These are phyloP conservation scores for Suillus cothurnatus DNA, from an alignment of 768 basidiomycete genomes.

Conservation along the genomic window DNA sequence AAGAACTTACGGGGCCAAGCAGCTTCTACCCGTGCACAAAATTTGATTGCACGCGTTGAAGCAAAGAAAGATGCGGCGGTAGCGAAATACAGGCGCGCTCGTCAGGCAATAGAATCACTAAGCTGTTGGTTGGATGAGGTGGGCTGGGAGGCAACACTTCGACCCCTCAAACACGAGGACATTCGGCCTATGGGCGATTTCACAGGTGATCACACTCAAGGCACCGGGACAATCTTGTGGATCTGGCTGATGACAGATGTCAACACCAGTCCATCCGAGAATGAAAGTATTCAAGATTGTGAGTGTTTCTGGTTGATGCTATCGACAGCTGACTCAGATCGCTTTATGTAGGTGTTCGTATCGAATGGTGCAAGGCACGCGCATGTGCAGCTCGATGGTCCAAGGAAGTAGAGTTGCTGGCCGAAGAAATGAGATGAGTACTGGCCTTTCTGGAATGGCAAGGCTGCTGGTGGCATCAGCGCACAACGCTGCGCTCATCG, in stretches of 20 bases:
- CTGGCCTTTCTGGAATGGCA: constrained; percentile 17
- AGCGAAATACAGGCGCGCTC: constrained; percentile 11
- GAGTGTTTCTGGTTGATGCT: neutral
- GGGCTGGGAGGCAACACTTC: neutral
- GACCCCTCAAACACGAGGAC: neutral
- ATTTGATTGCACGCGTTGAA: constrained; percentile 9
- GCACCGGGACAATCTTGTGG: constrained; percentile 6
- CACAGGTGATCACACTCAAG: neutral
- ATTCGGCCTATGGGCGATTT: neutral
- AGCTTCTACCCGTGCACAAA: constrained; percentile 8
- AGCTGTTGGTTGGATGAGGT: neutral
- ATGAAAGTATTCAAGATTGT: neutral
- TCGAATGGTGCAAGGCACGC: constrained; percentile 19
- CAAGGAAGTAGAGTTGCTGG: constrained; percentile 24
- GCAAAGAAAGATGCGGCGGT: constrained; percentile 10
- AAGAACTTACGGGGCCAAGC: constrained; percentile 16
- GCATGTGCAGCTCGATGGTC: constrained; percentile 17
- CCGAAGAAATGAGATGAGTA: constrained; percentile 28
- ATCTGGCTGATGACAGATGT: constrained; percentile 5
- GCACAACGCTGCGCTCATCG: neutral
- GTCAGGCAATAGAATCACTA: constrained; percentile 2
- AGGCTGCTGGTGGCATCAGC: constrained; percentile 18
- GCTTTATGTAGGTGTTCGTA: constrained; percentile 15
- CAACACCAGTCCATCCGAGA: neutral
- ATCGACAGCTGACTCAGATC: neutral